phyloP scores from a whole-genome alignment of 2,329 filamentous ascomycete genomes.

The Ilyonectria robusta region DNA sequence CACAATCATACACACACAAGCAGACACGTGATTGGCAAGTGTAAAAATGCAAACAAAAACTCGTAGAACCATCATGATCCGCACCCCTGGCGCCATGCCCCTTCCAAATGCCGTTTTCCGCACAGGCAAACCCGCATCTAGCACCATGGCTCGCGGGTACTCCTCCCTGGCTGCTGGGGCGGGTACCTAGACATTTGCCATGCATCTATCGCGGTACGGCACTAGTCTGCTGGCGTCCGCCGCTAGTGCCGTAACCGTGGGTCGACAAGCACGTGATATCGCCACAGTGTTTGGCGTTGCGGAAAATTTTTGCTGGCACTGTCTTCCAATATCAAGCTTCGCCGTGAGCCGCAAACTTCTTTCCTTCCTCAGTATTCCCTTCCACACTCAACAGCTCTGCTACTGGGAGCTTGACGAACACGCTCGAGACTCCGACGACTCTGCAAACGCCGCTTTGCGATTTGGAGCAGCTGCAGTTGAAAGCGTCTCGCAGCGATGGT shows the following conservation, averaged over 20 bases:
- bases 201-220: constrained; percentile 48
- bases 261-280: constrained; percentile 39
- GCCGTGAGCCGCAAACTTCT: constrained; percentile 38
- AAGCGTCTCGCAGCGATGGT: constrained; percentile 12
- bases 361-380: constrained; percentile 35
- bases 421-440: constrained; percentile 26
- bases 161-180: constrained; percentile 17
- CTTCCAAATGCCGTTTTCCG: constrained; percentile 20
- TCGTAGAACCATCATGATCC: neutral
- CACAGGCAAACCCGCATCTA: constrained; percentile 24
- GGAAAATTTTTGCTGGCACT: constrained; percentile 51
- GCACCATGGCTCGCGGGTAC: constrained; percentile 18
- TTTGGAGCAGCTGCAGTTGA: constrained; percentile 27
- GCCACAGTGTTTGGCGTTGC: constrained; percentile 45
- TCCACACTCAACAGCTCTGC: constrained; percentile 27
- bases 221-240: constrained; percentile 34
- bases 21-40: neutral
- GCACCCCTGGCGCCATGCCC: constrained; percentile 24
- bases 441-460: constrained; percentile 32
- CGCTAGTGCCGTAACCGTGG: constrained; percentile 35
- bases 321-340: constrained; percentile 51
- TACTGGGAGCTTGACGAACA: constrained; percentile 25
- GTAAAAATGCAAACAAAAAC: constrained; percentile 3
- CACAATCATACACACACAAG: neutral
- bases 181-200: constrained; percentile 28